A percentile compares a stretch with the other conserved stretches of the same genome.
Conservation (phyloP, 345 rosid species). For the Boechera stricta region DNA sequence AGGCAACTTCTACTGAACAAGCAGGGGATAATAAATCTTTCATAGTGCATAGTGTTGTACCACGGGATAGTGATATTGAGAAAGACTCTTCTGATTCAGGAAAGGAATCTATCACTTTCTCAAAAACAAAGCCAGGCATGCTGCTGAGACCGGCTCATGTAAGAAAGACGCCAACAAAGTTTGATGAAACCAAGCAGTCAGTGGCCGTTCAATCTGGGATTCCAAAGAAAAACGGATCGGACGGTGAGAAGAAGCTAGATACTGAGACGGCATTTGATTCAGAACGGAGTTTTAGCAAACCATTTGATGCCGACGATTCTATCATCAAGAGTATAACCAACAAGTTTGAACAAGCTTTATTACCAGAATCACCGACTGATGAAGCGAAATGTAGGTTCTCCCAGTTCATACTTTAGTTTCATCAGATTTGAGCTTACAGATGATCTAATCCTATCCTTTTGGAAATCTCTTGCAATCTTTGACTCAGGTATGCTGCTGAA, state of each 20-base stretch:
- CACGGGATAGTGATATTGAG: constrained; percentile 51
- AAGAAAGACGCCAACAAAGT: constrained; percentile 62
- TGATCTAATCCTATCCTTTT: constrained; percentile 15
- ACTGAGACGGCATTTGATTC: constrained; percentile 39
- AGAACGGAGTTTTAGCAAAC: constrained; percentile 49
- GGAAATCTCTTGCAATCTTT: neutral
- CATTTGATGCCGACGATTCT: constrained; percentile 51
- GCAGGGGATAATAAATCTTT: constrained; percentile 55
- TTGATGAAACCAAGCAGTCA: constrained; percentile 57
- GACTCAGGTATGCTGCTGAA: constrained; percentile 68
- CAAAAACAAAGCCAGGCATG: constrained; percentile 94
- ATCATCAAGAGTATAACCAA: constrained; percentile 51
- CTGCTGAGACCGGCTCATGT: constrained; percentile 84
- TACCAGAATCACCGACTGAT: constrained; percentile 56
- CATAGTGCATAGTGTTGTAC: constrained; percentile 45
- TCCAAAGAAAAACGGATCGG: constrained; percentile 41
- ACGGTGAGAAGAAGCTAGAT: constrained; percentile 44
- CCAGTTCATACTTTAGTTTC: constrained; percentile 22
- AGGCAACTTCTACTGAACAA: constrained; percentile 59
- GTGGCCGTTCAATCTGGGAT: constrained; percentile 53
- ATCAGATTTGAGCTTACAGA: constrained; percentile 28
- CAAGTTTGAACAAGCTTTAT: constrained; percentile 53
- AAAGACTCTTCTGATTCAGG: constrained; percentile 57
- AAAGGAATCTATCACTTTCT: constrained; percentile 77
- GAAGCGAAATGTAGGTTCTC: constrained; percentile 63